Conservation (phyloP, 2,329 filamentous ascomycete species). For the Colletotrichum sp. region DNA sequence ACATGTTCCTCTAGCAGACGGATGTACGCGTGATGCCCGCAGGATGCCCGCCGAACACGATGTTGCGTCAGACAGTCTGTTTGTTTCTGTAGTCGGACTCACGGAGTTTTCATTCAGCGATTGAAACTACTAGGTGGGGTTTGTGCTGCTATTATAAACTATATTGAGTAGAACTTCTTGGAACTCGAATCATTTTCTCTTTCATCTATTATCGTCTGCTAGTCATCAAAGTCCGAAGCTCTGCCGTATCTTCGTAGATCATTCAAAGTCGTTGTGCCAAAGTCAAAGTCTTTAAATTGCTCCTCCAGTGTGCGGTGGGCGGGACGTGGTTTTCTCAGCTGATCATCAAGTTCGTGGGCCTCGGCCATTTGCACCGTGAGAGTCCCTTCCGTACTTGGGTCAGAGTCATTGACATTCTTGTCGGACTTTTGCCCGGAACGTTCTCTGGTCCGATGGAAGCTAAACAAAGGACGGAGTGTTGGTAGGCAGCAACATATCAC, state of each 20-base stretch:
- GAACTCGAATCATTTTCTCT: not conserved
- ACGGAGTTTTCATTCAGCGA: not conserved
- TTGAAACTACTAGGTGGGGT: not conserved
- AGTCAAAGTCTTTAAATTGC: not conserved
- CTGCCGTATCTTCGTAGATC: not conserved
- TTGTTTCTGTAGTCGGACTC: not conserved
- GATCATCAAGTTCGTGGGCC: not conserved
- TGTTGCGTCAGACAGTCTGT: not conserved
- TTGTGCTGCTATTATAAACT: not conserved
- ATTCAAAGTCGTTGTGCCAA: not conserved
- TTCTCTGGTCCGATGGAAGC: not conserved
- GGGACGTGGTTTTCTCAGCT: not conserved
- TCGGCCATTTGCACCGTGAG: not conserved
- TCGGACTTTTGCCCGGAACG: not conserved
- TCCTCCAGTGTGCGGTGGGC: not conserved
- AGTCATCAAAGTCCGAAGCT: not conserved
- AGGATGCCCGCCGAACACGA: not conserved
- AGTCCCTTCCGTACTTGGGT: not conserved
- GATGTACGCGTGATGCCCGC: not conserved
- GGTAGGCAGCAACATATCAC: constrained; percentile 1
- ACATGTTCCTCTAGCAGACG: not conserved
- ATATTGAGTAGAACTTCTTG: not conserved
- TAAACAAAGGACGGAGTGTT: not conserved
- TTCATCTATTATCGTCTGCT: not conserved
- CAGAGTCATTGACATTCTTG: not conserved